Evolutionary conservation across 2,329 filamentous ascomycete species (phyloP).

Genomic region (Tolypocladium cylindrosporum): DNA sequence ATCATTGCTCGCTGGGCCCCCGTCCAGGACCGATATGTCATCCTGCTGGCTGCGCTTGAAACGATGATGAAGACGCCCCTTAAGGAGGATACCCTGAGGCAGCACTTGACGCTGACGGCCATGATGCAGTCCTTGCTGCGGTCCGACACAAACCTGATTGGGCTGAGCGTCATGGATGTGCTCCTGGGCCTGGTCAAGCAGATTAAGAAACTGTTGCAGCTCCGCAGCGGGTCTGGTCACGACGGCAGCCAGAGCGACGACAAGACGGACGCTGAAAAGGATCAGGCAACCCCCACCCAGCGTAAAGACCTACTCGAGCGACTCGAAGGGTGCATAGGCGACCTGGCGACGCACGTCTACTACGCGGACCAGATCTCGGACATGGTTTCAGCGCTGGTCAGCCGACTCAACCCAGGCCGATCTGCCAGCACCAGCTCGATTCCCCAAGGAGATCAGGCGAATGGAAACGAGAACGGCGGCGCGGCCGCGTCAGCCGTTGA

Average conservation of each 20-base stretch:
- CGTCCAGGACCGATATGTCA: slow-evolving; percentile 88
- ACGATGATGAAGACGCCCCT: slow-evolving; percentile 58
- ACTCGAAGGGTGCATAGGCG: slow-evolving; percentile 77
- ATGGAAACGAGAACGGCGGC: slow-evolving; percentile 19
- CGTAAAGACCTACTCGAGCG: slow-evolving; percentile 57
- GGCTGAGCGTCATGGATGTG: slow-evolving; percentile 92
- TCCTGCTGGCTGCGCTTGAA: slow-evolving; percentile 75
- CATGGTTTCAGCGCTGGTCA: slow-evolving; percentile 76
- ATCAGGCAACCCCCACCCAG: slow-evolving; percentile 28
- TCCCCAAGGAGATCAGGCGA: slow-evolving; percentile 36
- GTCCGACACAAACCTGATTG: slow-evolving; percentile 88
- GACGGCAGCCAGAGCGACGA: slow-evolving; percentile 22
- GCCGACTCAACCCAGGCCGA: slow-evolving; percentile 60
- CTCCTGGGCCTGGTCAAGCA: slow-evolving; percentile 77
- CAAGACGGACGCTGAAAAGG: slow-evolving; percentile 19
- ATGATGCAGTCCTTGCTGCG: slow-evolving; percentile 76
- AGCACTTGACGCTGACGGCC: slow-evolving; percentile 65
- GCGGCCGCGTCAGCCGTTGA: slow-evolving; percentile 25
- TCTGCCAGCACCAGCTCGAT: slow-evolving; percentile 33
- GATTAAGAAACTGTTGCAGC: slow-evolving; percentile 66
- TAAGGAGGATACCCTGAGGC: slow-evolving; percentile 58
- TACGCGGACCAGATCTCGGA: slow-evolving; percentile 94
- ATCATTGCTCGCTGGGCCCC: slow-evolving; percentile 79
- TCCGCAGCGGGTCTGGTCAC: slow-evolving; percentile 31
- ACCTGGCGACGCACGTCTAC: slow-evolving; percentile 88